Conservation (phyloP, 257 asterid genomes). For the Schizonepeta tenuifolia region DNA sequence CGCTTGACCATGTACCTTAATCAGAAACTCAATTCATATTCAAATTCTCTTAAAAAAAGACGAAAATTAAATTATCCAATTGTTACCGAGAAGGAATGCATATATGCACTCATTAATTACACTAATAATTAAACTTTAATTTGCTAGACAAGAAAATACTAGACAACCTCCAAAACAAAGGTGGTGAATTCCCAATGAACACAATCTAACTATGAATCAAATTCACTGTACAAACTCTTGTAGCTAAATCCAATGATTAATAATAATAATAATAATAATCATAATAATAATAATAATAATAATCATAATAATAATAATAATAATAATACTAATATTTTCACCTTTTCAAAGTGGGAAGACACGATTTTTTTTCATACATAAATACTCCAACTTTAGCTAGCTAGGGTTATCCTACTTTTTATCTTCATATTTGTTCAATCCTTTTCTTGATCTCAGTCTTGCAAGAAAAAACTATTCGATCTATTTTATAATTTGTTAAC, state of each 20-base stretch:
- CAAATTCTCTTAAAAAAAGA: not conserved
- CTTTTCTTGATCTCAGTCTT: not conserved
- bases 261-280: too few species aligned
- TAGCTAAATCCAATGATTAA: not conserved
- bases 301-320: too few species aligned
- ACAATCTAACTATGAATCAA: not conserved
- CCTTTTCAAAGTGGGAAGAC: constrained; percentile 27
- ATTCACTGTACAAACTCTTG: not conserved
- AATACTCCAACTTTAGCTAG: not conserved
- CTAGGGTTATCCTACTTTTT: constrained; percentile 16
- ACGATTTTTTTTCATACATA: not conserved
- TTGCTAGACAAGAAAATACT: not conserved
- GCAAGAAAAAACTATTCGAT: not conserved
- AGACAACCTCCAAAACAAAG: not conserved
- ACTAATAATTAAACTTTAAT: too few species aligned
- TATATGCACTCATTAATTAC: too few species aligned
- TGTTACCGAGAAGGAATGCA: not conserved
- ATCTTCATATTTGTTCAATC: not conserved
- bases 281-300: too few species aligned
- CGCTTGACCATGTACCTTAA: not conserved
- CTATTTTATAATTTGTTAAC: not conserved
- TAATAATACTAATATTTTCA: not conserved
- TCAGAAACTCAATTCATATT: constrained; percentile 2
- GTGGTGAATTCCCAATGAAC: not conserved
- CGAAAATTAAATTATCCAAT: not conserved